Conservation (phyloP, 2,329 filamentous ascomycete species). For the Aureobasidium melanogenum region DNA sequence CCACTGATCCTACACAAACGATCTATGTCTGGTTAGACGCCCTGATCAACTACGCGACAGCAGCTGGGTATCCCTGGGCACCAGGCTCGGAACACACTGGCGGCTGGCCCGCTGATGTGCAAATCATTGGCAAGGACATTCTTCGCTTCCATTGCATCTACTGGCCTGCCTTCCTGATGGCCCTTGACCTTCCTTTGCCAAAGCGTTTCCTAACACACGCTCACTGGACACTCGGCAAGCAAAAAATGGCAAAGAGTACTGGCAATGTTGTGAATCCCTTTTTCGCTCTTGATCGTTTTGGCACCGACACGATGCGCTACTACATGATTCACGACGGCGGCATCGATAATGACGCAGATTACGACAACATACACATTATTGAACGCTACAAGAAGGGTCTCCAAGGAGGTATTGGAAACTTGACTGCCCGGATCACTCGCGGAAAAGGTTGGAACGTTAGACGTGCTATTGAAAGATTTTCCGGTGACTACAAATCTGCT, state of each 20-base stretch:
- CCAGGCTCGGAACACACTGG: constrained; percentile 53
- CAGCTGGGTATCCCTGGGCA: constrained; percentile 74
- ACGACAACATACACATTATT: constrained; percentile 70
- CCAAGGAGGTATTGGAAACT: constrained; percentile 69
- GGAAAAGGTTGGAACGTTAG: constrained; percentile 49
- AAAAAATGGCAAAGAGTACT: constrained; percentile 94
- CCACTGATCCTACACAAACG: constrained; percentile 74
- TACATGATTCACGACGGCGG: constrained; percentile 78
- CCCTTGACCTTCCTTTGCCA: constrained; percentile 69
- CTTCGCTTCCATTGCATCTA: constrained; percentile 94
- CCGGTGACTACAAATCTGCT: constrained; percentile 4
- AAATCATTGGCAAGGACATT: constrained; percentile 95
- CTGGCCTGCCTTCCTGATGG: constrained; percentile 94
- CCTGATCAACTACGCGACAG: constrained; percentile 86
- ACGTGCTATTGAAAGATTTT: constrained; percentile 23
- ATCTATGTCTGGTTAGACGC: constrained; percentile 99
- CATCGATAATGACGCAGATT: constrained; percentile 69
- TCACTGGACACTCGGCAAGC: constrained; percentile 86
- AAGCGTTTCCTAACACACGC: constrained; percentile 78
- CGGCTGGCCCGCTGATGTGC: constrained; percentile 85
- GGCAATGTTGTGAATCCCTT: constrained; percentile 95
- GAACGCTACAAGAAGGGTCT: constrained; percentile 71
- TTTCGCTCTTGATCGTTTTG: constrained; percentile 81
- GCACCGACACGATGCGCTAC: constrained; percentile 78
- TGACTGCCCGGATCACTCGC: constrained; percentile 58